Percentiles rank a stretch among this genome's conserved stretches.
Conservation (phyloP, 352 stramenopile genomes). For the Phytophthora pinifolia region DNA sequence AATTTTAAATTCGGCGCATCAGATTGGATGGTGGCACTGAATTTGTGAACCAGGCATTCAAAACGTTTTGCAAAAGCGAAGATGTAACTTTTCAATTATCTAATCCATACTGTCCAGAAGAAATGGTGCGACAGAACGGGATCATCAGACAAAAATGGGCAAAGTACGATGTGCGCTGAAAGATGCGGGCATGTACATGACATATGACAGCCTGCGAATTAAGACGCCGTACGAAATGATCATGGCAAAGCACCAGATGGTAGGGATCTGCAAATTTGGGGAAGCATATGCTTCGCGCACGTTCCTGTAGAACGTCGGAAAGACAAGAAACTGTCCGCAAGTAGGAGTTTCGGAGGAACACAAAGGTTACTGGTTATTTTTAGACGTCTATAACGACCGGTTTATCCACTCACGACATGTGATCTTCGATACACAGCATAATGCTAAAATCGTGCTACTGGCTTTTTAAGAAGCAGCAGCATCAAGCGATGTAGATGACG, state of each 20-base stretch:
- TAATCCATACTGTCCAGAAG: constrained; percentile 11
- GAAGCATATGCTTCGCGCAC: constrained; percentile 2
- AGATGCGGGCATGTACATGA: constrained; percentile 17
- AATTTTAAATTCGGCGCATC: constrained; percentile 10
- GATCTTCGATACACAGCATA: constrained; percentile 3
- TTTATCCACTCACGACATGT: constrained; percentile 1
- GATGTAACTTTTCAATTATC: constrained; percentile 10
- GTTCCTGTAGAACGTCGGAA: neutral
- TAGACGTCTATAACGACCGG: too few relatives aligned
- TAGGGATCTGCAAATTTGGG: constrained; percentile 1
- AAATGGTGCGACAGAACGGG: constrained; percentile 16
- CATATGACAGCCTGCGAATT: constrained; percentile 3
- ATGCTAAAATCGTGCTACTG: neutral
- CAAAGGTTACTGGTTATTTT: too few relatives aligned
- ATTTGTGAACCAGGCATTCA: constrained; percentile 16
- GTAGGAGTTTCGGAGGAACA: too few relatives aligned
- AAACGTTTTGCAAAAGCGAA: constrained; percentile 9
- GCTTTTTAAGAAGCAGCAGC: neutral
- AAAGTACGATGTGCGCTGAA: constrained; percentile 3
- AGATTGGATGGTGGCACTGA: constrained; percentile 11
- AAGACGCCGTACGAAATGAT: constrained; percentile 5
- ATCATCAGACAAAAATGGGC: constrained; percentile 16
- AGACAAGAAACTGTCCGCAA: constrained; percentile 6
- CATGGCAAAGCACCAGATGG: neutral
- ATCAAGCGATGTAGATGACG: too few relatives aligned